phyloP scores from a whole-genome alignment of 495 filamentous ascomycete species.

The Podospora australis region DNA sequence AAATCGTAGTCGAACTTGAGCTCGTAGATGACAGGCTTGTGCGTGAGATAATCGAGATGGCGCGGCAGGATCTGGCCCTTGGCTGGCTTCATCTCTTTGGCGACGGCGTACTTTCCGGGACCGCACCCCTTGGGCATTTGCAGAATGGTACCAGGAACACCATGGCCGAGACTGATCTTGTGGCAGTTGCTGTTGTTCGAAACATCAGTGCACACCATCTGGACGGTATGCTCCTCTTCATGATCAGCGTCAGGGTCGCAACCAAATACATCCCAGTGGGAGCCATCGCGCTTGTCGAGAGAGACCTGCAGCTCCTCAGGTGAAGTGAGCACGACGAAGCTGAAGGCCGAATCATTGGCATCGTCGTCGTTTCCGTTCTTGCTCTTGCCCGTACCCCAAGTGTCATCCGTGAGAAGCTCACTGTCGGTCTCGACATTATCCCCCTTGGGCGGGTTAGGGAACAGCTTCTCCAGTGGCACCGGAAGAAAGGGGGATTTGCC shows the following conservation, averaged over 20 bases:
- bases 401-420: conserved; percentile 5
- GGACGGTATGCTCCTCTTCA: conserved; percentile 19
- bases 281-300: conserved; percentile 28
- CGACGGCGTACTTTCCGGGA: conserved; percentile 34
- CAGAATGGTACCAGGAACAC: conserved; percentile 26
- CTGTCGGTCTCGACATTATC: conserved; percentile 18
- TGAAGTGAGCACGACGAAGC: conserved; percentile 22
- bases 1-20: conserved; percentile 22
- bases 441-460: conserved; percentile 19
- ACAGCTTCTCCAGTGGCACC: conserved; percentile 29
- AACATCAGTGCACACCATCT: conserved; percentile 21
- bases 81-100: conserved; percentile 15
- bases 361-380: conserved; percentile 14
- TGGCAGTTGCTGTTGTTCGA: conserved; percentile 24
- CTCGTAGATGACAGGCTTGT: conserved; percentile 10
- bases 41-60: background rate
- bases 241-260: conserved; percentile 8
- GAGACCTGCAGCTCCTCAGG: conserved; percentile 20
- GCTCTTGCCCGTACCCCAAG: conserved; percentile 1
- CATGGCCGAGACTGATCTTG: conserved; percentile 26
- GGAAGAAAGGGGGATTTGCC: conserved; percentile 23
- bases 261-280: conserved; percentile 23
- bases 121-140: conserved; percentile 34
- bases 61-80: background rate
- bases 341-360: conserved; percentile 19